These are phyloP conservation scores for Zymoseptoria crescenta DNA, from an alignment of 2,329 filamentous ascomycete species.

Conservation along the genomic window DNA sequence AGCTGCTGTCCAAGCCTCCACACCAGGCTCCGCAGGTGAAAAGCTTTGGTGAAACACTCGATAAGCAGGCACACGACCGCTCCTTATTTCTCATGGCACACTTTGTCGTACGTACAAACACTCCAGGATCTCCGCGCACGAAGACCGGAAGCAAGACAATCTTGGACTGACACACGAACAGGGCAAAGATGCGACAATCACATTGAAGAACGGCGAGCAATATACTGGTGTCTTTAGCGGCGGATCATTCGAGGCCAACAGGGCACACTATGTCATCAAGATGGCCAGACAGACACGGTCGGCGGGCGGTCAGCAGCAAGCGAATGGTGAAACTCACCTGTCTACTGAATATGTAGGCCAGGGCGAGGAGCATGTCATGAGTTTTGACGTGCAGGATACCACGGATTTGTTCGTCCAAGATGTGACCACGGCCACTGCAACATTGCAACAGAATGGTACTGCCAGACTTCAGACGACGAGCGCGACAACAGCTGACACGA, in stretches of 20 bases:
- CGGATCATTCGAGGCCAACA: conserved; percentile 43
- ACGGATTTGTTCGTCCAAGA: conserved; percentile 48
- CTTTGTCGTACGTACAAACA: conserved; percentile 50
- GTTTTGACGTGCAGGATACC: conserved; percentile 55
- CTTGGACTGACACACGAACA: conserved; percentile 26
- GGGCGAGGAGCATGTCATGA: conserved; percentile 47
- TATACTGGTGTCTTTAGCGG: conserved; percentile 56
- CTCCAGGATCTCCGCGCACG: neutral
- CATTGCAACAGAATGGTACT: conserved; percentile 52
- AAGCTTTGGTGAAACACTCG: conserved; percentile 45
- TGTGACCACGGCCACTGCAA: conserved; percentile 45
- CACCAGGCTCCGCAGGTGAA: conserved; percentile 16
- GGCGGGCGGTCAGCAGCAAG: conserved; percentile 31
- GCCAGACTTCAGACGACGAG: neutral
- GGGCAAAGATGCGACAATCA: conserved; percentile 50
- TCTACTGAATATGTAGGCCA: conserved; percentile 39
- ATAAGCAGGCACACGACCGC: conserved; percentile 50
- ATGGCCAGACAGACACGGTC: conserved; percentile 52
- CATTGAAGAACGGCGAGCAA: conserved; percentile 52
- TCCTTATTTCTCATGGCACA: conserved; percentile 52
- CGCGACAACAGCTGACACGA: neutral
- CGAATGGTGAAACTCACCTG: conserved; percentile 38
- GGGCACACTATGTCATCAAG: conserved; percentile 53
- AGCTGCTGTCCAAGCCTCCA: conserved; percentile 19
- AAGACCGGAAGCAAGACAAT: neutral